Evolutionary conservation across 2,329 filamentous ascomycete species (phyloP).

Genomic region (Ascosphaera aggregata): DNA sequence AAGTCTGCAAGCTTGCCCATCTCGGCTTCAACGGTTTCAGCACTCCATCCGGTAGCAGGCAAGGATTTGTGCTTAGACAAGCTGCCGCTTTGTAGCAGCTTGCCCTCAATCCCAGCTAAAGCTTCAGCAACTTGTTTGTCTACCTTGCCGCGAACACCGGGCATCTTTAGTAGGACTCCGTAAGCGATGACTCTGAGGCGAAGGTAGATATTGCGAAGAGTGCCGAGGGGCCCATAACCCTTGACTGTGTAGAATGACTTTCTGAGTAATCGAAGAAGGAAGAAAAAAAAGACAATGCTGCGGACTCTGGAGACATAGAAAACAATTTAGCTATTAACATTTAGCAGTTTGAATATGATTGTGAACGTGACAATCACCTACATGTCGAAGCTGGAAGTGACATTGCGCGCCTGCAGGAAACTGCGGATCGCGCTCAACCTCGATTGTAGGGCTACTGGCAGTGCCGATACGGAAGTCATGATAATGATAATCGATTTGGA

Average conservation of each 20-base stretch:
- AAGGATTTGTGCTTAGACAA: slow-evolving; percentile 51
- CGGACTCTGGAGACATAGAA: slow-evolving; percentile 33
- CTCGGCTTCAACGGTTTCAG: slow-evolving; percentile 58
- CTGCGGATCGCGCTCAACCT: slow-evolving; percentile 18
- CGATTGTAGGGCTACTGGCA: slow-evolving; percentile 21
- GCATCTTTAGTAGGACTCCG: slow-evolving; percentile 62
- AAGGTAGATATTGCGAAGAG: slow-evolving; percentile 49
- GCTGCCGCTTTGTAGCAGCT: slow-evolving; percentile 51
- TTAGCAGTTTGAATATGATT: not conserved
- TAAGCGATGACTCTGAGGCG: slow-evolving; percentile 52
- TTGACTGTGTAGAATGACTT: slow-evolving; percentile 64
- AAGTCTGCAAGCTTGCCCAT: slow-evolving; percentile 56
- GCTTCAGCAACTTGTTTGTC: slow-evolving; percentile 64
- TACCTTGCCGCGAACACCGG: slow-evolving; percentile 68
- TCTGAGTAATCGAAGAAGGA: slow-evolving; percentile 62
- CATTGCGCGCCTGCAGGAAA: slow-evolving; percentile 13
- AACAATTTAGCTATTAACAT: not conserved
- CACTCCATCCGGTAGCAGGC: slow-evolving; percentile 61
- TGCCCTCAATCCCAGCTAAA: slow-evolving; percentile 56
- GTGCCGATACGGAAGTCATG: slow-evolving; percentile 17
- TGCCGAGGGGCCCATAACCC: slow-evolving; percentile 69
- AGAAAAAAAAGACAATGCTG: slow-evolving; percentile 74
- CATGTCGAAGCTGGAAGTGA: slow-evolving; percentile 20
- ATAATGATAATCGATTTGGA: slow-evolving; percentile 3
- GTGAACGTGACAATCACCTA: too few relatives aligned